Conservation (phyloP, 108 stramenopile species). For the Nitzschia putrida region DNA sequence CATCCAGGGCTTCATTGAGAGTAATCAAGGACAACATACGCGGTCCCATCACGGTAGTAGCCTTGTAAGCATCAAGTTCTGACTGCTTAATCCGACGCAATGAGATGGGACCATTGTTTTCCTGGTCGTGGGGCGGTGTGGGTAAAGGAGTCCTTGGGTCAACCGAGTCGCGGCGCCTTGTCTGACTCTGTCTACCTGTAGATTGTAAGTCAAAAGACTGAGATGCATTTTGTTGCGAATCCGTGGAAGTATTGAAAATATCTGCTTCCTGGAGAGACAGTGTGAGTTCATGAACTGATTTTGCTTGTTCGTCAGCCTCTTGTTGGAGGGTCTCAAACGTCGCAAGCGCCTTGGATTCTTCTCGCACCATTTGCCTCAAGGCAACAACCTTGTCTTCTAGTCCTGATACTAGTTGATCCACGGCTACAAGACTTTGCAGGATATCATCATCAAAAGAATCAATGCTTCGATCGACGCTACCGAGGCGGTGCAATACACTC, state of each 20-base stretch:
- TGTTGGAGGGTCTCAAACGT: conserved; percentile 43
- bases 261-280: conserved; percentile 7
- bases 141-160: conserved; percentile 18
- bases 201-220: too few species aligned
- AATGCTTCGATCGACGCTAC: neutral
- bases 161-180: conserved; percentile 12
- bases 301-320: conserved; percentile 29
- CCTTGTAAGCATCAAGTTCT: conserved; percentile 7
- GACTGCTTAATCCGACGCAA: conserved; percentile 10
- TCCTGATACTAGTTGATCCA: conserved; percentile 22
- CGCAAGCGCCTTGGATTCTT: conserved; percentile 29
- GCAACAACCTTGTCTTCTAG: conserved; percentile 37
- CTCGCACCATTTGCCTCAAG: conserved; percentile 32
- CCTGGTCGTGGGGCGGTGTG: neutral
- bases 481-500: conserved; percentile 6
- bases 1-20: conserved; percentile 53
- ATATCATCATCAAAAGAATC: neutral
- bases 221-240: neutral
- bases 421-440: neutral
- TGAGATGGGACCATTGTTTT: conserved; percentile 5
- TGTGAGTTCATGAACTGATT: conserved; percentile 20
- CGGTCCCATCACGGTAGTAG: neutral
- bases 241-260: neutral
- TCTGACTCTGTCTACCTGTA: too few species aligned
- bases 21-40: conserved; percentile 20